Evolutionary conservation across 345 rosid species (phyloP), one percentile per base, ranked within the genome.

Genomic region (Aegle marmelos): DNA sequence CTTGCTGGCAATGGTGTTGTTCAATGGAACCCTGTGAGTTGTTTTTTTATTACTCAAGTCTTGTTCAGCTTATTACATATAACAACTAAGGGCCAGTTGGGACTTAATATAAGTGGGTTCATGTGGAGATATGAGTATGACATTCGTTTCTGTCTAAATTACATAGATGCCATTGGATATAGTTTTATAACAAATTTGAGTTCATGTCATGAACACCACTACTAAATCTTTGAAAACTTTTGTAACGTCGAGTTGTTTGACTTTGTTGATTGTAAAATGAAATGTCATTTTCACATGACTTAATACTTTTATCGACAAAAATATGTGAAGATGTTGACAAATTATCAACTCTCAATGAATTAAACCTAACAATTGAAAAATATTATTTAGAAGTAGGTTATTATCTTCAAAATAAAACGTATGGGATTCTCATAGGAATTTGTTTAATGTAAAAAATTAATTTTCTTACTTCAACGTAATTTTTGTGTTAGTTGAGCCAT

Each of bases 161-260:
- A 84, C 87, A 13, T 22, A 31, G 7, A 59, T 84, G 85, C 91
- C 90, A 86, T 72, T 37, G 0, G 5, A 2, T 1, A 1, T 17
- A 27, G 4, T 30, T 48, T 17, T 5, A 7, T 17, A 36, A 5
- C 6, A 50, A 31, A 5, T 0, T n/a, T n/a, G 3, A 36, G 37
- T 34, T 81, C 34, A 14, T 78, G 80, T 50, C 56, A 50, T 50
- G 80, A 8, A 6, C 25, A 24, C 83, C 85, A 80, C 80, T 60
- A 71, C 56, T 39, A 14, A 6, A 17, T 13, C 39, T 5, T 66
- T 75, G 70, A 45, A 45, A 72, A 17, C 36, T 68, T 21, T 39
- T 13, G 7, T 6, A 68, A 11, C 24, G 6, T 68, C 27, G 10
- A 7, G 31, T 64, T 33, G 41, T 7, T 64, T 33, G 68, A 33